Conservation (phyloP, 495 filamentous ascomycete genomes). For the Friedmanniomyces endolithicus region DNA sequence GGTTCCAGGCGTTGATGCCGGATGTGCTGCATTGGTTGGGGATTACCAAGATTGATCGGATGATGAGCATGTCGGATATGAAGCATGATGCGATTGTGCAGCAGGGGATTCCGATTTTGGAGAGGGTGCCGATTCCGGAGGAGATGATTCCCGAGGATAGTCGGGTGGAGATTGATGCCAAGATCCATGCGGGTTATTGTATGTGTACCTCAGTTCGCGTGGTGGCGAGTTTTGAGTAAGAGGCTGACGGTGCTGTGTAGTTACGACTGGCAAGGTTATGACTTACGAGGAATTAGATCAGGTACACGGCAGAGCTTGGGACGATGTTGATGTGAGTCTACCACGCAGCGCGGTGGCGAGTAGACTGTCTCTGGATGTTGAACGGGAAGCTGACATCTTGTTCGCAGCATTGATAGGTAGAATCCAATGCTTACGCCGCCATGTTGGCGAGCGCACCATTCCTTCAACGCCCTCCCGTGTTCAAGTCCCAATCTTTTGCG, state of each 20-base stretch:
- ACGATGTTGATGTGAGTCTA: conserved; percentile 46
- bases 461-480: too few relatives aligned
- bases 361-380: neutral
- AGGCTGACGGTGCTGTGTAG: conserved; percentile 32
- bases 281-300: conserved; percentile 72
- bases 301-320: conserved; percentile 86
- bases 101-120: conserved; percentile 86
- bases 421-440: neutral
- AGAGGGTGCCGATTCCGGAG: conserved; percentile 80
- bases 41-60: conserved; percentile 95
- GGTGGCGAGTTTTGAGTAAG: neutral
- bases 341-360: neutral
- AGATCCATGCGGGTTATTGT: conserved; percentile 89
- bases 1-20: conserved; percentile 98
- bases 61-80: conserved; percentile 99
- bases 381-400: neutral
- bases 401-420: neutral
- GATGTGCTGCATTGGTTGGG: conserved; percentile 92
- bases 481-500: too few relatives aligned
- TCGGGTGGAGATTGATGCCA: conserved; percentile 94
- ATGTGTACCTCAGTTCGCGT: conserved; percentile 8
- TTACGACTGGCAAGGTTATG: conserved; percentile 82
- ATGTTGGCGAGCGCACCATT: neutral
- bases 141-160: conserved; percentile 90
- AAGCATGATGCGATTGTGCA: conserved; percentile 97